Evolutionary conservation across 2,329 filamentous ascomycete genomes (phyloP), one percentile per base, ranked within the genome.

Genomic region (Fusarium siculi): DNA sequence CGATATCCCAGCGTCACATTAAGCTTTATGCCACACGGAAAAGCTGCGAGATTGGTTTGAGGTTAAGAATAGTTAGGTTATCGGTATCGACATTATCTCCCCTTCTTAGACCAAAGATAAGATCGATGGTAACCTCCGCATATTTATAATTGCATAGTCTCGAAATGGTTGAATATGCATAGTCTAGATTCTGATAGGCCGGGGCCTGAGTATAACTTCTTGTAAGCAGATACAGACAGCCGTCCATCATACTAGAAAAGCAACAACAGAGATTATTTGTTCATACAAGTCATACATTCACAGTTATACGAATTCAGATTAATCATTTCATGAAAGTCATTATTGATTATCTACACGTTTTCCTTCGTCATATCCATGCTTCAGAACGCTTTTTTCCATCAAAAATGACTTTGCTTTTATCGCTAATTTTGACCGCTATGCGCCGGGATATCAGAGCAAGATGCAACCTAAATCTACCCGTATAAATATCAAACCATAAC

Each of bases 391-490:
- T 74, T 59, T 72, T 63, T 65, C 62, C 72, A 75, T 70, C 75
- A 76, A 73, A 75, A 72, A 72, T 70, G 71, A 75, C 76, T 74
- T 78, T 73, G 63, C 75, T 78, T 78, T 76, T 74, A 69, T 44
- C 76, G 75, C 75, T 75, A 76, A 77, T 69, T 73, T 70, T 67
- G 66, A 76, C 72, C 70, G 58, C 67, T 76, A 23, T 70, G 54
- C 76, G 74, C 76, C 63, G 52, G 72, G 75, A 77, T 77, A 78
- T 77, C 64, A 68, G 67, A 75, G 66, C 70, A 67, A 64, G 42
- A 76, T 76, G 74, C 74, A 74, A 63, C 66, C 66, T 49, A 70
- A 66, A 44, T 68, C 62, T 52, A 72, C 54, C 52, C 56, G 50
- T 52, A 23, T 37, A 40, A 50, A 58, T 53, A 49, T n/a, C 53